Percentiles rank a stretch among this genome's conserved stretches.
Conservation (phyloP, 306 rosid genomes). For the Lithocarpus polystachyus region DNA sequence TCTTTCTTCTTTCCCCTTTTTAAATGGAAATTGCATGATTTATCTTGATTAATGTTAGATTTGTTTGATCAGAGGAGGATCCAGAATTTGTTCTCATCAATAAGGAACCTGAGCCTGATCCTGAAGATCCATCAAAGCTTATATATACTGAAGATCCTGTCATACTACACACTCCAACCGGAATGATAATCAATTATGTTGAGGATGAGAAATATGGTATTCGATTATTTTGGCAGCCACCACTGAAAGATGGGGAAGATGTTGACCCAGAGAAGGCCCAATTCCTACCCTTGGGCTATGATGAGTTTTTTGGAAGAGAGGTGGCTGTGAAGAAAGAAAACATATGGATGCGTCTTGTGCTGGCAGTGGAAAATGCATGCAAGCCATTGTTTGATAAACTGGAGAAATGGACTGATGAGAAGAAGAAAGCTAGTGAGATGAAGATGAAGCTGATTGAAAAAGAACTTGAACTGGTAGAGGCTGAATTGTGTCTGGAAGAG, state of each 20-base stretch:
- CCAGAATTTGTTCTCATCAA: conserved; percentile 82
- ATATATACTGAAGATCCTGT: conserved; percentile 68
- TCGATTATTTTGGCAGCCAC: conserved; percentile 92
- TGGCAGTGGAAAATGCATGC: conserved; percentile 47
- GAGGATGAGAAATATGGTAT: conserved; percentile 78
- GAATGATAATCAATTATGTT: conserved; percentile 65
- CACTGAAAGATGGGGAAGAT: conserved; percentile 55
- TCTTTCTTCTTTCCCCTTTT: conserved; percentile 9
- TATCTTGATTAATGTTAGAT: conserved; percentile 21
- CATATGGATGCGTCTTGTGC: conserved; percentile 35
- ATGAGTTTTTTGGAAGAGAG: conserved; percentile 65
- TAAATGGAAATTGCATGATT: background rate
- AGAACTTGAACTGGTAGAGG: conserved; percentile 72
- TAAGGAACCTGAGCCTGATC: conserved; percentile 89
- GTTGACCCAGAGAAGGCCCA: conserved; percentile 63
- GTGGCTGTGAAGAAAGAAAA: conserved; percentile 18
- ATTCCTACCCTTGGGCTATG: conserved; percentile 80
- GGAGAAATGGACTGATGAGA: conserved; percentile 68
- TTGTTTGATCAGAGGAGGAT: conserved; percentile 55
- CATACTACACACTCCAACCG: conserved; percentile 85
- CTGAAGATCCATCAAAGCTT: conserved; percentile 79
- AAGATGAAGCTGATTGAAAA: conserved; percentile 47
- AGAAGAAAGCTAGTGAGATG: conserved; percentile 49
- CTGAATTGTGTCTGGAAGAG: conserved; percentile 70
- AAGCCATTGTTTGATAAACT: conserved; percentile 50